Evolutionary conservation across 2,329 filamentous ascomycete species (phyloP), one percentile per base, ranked within the genome.

Genomic region (Aureobasidium namibiae): DNA sequence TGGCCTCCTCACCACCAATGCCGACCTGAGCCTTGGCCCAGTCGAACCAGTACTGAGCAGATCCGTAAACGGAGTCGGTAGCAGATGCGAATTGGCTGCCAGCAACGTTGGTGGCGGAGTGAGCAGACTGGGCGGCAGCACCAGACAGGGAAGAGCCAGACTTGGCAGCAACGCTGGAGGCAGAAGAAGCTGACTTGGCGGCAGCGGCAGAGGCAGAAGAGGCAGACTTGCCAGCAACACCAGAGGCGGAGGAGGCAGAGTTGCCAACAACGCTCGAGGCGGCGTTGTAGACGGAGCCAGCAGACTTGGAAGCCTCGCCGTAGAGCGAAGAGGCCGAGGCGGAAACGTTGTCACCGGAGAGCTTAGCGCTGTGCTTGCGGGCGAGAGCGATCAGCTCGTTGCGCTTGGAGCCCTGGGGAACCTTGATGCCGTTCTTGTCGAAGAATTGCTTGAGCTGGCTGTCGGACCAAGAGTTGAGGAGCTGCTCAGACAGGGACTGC

Each of bases 401-500:
- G 66, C 84, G 79, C 79, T 88, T 92, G 69, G 89, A 95, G 49
- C 92, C 94, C 70, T 97, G 92, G 10, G 94, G 94, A 53, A 96
- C 90, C 78, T 81, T 81, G 70, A 99, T 88, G 60, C 85, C 84
- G 67, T 97, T 94, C 80, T 92, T 90, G 77, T 97, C 92, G 59
- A 85, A 85, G 78, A 94, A 97, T 63, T 90, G 87, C 81, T 97
- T 97, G 71, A 99, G 81, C 73, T 95, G 79, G 67, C 82, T 86
- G 69, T 96, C 92, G 68, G 88, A 86, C 94, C 94, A 99, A 4
- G 89, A 85, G 66, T 95, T 86, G 68, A 97, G 88, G 56, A 96
- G 79, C 67, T 87, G 85, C 67, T 97, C 90, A 63, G 87, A 90
- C 42, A 97, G 76, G 49, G 84, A 87, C 54, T 86, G 78, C 66